A percentile compares a stretch with the other conserved stretches of the same genome.
These are phyloP conservation scores for Ustilago shanxiensis DNA, from an alignment of 1,284 basidiomycete genomes.

Conservation along the genomic window DNA sequence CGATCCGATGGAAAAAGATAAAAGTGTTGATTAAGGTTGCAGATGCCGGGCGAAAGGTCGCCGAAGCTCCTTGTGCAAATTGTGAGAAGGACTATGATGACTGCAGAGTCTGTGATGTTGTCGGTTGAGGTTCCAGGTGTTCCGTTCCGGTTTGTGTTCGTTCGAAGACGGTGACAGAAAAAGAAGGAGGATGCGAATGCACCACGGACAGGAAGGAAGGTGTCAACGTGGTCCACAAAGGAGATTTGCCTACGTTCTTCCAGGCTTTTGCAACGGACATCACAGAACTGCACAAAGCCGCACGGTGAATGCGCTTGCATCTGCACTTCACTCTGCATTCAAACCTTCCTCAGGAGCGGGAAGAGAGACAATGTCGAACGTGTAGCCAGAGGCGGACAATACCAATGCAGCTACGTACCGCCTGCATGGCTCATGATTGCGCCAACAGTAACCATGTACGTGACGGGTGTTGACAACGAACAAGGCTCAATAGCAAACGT, in stretches of 20 bases:
- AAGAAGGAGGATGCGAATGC: neutral
- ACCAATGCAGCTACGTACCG: neutral
- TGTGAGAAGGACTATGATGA: neutral
- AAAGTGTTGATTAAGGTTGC: neutral
- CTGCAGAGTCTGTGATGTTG: neutral
- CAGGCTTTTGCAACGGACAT: neutral
- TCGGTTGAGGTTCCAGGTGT: constrained; percentile 11
- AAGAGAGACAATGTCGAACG: neutral
- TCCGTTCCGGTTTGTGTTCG: neutral
- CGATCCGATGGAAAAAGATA: neutral
- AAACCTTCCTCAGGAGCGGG: neutral
- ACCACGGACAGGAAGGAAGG: neutral
- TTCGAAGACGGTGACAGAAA: neutral
- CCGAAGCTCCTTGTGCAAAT: neutral
- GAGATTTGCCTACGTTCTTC: neutral
- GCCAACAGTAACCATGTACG: neutral
- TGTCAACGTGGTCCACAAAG: constrained; percentile 1
- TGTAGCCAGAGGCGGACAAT: neutral
- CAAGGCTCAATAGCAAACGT: too few relatives aligned
- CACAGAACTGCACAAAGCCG: neutral
- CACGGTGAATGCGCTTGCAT: neutral
- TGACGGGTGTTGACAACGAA: neutral
- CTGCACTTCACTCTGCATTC: neutral
- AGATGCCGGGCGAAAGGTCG: neutral
- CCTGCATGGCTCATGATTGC: neutral